Base-by-base conservation (phyloP, 805 yeast genomes). In the Henningerozyma blattae region DNA sequence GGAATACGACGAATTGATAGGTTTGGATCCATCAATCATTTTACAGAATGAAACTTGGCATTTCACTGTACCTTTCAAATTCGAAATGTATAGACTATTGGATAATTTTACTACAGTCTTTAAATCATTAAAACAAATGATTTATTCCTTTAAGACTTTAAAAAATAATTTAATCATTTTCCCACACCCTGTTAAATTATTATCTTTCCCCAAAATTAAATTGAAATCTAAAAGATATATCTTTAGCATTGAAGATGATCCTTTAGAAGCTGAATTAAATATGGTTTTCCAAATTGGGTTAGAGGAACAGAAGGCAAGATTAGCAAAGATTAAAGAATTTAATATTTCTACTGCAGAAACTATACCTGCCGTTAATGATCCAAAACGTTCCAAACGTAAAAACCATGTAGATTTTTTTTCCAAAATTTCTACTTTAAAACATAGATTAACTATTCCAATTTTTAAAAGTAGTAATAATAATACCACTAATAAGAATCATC, bases 161-260 rank as follows among this genome's bases (percentile, higher is more conserved):
- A 51, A 59, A 16, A 50, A 56, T 28, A 57, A 63, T 30, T 37
- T 57, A 17, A 52, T 61, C 5, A 62, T 65, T 10, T 44, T 46
- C 31, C 73, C 72, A 14, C 39, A 65, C 31, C 39, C 33, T 10
- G 41, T 55, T 3, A 60, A 58, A 14, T 54, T 61, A 0, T 65
- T 71, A 0, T 42, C 62, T 3, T 60, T 89, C 5, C 87, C 87
- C 10, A 60, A 58, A 16, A 57, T 84, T 3, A 65, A 68, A 16
- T 43, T 86, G 24, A 67, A 60, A 28, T 63, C 93, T 0, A 63
- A 62, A 5, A 61, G 70, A 27, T 64, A 82, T 40, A 63, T 78
- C 4, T 58, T 86, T 27, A 67, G 78, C 18, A 64, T 86, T 41
- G 94, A 84, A 36, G 94, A 83, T 54, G 96, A 89, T 55, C 89